These are phyloP conservation scores for Verticillium tricorpus DNA, from an alignment of 2,329 filamentous ascomycete genomes.

Conservation along the genomic window DNA sequence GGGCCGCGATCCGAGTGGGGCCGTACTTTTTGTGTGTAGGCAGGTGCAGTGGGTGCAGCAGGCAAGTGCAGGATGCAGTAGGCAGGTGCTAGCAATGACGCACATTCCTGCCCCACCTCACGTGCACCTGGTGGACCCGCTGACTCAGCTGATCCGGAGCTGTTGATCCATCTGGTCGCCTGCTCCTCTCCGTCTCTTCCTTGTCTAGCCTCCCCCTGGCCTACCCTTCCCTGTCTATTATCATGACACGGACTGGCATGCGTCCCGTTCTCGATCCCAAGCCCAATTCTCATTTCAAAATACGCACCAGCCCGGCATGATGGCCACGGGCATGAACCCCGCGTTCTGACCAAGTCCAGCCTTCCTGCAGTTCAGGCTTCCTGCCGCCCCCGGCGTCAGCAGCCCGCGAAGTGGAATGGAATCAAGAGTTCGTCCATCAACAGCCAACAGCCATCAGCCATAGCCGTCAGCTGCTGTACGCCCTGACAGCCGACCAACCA, in stretches of 20 bases:
- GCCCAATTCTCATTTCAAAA: not conserved
- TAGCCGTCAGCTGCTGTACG: not conserved
- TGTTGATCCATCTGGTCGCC: not conserved
- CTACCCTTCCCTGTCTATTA: not conserved
- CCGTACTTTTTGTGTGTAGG: no score
- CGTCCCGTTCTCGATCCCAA: not conserved
- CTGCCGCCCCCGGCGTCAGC: no score
- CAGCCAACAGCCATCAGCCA: not conserved
- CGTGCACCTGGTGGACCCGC: not conserved
- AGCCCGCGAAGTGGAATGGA: no score
- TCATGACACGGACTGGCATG: not conserved
- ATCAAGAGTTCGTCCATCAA: not conserved
- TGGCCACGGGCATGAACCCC: not conserved
- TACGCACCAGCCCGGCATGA: not conserved
- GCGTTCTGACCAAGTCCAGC: not conserved
- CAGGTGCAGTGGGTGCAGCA: not conserved
- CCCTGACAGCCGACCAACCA: not conserved
- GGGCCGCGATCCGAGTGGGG: not conserved
- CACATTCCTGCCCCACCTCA: not conserved
- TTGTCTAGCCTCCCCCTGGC: not conserved
- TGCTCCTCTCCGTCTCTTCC: not conserved
- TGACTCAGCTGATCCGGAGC: not conserved
- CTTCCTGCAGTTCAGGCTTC: no score
- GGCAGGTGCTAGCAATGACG: not conserved
- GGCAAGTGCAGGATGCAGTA: not conserved